These are phyloP conservation scores for Cladobotryum mycophilum DNA, from an alignment of 2,329 filamentous ascomycete genomes.

Conservation along the genomic window DNA sequence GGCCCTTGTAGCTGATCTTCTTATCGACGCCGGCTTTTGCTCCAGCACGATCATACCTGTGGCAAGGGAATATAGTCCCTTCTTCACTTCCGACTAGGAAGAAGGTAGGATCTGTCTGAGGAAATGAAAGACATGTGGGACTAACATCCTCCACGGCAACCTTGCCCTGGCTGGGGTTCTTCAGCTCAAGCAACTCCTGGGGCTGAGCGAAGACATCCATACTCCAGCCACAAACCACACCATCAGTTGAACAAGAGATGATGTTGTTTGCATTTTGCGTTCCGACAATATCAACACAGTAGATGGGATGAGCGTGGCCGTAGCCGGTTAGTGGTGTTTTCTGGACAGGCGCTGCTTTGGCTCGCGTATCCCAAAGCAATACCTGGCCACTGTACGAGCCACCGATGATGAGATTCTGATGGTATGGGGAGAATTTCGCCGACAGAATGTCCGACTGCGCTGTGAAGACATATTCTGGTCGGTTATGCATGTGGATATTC, in stretches of 20 bases:
- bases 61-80: constrained; percentile 91
- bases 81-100: constrained; percentile 97
- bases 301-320: constrained; percentile 93
- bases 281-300: constrained; percentile 90
- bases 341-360: constrained; percentile 82
- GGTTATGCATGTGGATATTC: constrained; percentile 91
- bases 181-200: constrained; percentile 86
- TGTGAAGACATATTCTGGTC: constrained; percentile 94
- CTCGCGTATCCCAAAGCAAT: constrained; percentile 91
- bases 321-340: constrained; percentile 94
- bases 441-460: constrained; percentile 92
- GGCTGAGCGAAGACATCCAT: constrained; percentile 97
- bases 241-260: constrained; percentile 92
- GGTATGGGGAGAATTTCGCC: constrained; percentile 97
- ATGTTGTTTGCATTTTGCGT: constrained; percentile 99
- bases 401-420: constrained; percentile 91
- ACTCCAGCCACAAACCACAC: constrained; percentile 93
- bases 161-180: constrained; percentile 76
- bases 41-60: constrained; percentile 93
- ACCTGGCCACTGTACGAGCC: constrained; percentile 97
- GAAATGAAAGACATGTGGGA: constrained; percentile 91
- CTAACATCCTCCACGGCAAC: constrained; percentile 78
- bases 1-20: constrained; percentile 80
- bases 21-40: constrained; percentile 94
- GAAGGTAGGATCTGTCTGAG: constrained; percentile 90